Evolutionary conservation across 2,329 filamentous ascomycete genomes (phyloP), one percentile per base, ranked within the genome.

Genomic region (Colletotrichum spinosum): DNA sequence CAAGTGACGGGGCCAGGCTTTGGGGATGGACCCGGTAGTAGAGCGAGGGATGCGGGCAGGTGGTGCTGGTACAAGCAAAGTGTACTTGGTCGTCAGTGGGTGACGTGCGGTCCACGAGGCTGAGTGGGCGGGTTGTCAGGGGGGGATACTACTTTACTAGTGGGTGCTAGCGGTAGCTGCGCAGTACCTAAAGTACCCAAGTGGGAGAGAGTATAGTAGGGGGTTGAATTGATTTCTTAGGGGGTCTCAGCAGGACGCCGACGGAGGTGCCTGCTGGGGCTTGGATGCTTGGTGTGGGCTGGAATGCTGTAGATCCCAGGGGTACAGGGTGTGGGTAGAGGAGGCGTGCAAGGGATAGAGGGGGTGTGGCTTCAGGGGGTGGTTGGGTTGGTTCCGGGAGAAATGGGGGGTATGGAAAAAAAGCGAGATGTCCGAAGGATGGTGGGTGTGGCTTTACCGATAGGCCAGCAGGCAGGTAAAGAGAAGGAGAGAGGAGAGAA

Each of bases 41-140:
- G 67, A 25, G 25, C 25, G 25, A 63, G 66, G 52, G 39, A 64
- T 68, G 70, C 67, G 63, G 68, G 54, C 59, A 55, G 58, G 53
- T 42, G 65, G 25, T 25, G 25, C 25, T 25, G 25, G 25, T 25
- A 25, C 25, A 25, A 25, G 25, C 25, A 25, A 25, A 25, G 25
- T 25, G 25, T 25, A 25, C 25, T 25, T 4, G 25, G 74, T 75
- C 75, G 74, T 78, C 74, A 76, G 73, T 75, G 70, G 73, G 75
- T 79, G 78, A 80, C 77, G 78, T 80, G 79, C 71, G 70, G 73
- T 73, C 71, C 76, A 78, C 77, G 79, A 80, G 79, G 79, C 79
- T 80, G 79, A 80, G 74, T 63, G 65, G 59, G 53, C 51, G 56
- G 59, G 58, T 55, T 66, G 65, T 55, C 60, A 55, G 55, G 60